phyloP scores from a whole-genome alignment of 306 rosid species.

The Potentilla sterilis region DNA sequence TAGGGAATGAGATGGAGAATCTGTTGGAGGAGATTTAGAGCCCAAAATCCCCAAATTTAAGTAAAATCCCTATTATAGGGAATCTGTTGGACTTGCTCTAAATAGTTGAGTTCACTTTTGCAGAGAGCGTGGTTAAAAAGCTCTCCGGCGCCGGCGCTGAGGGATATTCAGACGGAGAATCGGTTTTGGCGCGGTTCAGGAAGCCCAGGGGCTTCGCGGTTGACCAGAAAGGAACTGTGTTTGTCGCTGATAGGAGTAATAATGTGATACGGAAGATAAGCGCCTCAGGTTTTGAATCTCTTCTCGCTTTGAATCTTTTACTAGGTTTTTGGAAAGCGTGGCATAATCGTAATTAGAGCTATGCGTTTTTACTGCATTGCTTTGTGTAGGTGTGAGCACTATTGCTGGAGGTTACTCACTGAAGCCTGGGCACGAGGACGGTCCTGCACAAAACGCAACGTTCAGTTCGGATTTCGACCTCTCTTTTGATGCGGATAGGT shows the following conservation, averaged over 20 bases:
- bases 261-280: constrained; percentile 55
- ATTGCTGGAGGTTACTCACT: constrained; percentile 59
- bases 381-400: constrained; percentile 57
- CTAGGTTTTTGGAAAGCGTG: neutral
- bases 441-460: constrained; percentile 62
- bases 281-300: constrained; percentile 35
- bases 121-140: constrained; percentile 45
- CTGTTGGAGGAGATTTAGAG: no score
- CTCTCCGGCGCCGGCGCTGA: constrained; percentile 38
- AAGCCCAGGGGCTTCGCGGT: constrained; percentile 60
- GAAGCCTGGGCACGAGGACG: constrained; percentile 43
- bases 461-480: constrained; percentile 58
- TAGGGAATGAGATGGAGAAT: no score
- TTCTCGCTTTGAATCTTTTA: neutral
- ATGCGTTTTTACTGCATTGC: neutral
- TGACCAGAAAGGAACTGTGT: constrained; percentile 57
- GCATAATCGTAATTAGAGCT: neutral
- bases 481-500: constrained; percentile 43
- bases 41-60: no score
- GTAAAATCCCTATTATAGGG: no score
- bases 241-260: constrained; percentile 56
- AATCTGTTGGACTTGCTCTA: no score
- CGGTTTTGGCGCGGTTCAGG: constrained; percentile 41
- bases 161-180: constrained; percentile 63
- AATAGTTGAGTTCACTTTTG: neutral